phyloP scores from a whole-genome alignment of 352 stramenopile species.

The Pythium brachiatum region DNA sequence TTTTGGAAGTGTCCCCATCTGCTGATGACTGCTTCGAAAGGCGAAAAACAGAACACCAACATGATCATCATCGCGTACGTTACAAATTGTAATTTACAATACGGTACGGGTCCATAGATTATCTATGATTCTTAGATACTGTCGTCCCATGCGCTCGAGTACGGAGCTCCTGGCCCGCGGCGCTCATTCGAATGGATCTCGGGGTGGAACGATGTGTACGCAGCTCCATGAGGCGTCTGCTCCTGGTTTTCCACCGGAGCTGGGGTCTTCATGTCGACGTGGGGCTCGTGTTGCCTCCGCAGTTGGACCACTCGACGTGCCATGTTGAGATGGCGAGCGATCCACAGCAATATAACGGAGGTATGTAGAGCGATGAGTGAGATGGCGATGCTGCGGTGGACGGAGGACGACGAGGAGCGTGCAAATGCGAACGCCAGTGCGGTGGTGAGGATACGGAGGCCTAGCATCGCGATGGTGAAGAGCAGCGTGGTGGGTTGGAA shows the following conservation, averaged over 20 bases:
- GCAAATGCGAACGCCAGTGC: constrained; percentile 18
- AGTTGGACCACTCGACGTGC: neutral
- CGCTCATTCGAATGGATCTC: neutral
- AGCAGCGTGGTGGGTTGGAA: neutral
- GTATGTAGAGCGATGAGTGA: constrained; percentile 6
- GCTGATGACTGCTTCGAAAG: neutral
- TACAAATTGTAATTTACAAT: too few species aligned
- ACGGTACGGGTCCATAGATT: too few species aligned
- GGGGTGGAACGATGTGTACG: neutral
- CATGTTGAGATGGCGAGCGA: constrained; percentile 14
- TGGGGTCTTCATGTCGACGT: too few species aligned
- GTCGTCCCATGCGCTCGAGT: neutral
- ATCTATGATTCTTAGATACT: neutral
- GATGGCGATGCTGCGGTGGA: neutral
- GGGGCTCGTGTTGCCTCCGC: too few species aligned
- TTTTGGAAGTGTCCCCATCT: neutral
- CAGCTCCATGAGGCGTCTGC: neutral
- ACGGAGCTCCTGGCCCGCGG: neutral
- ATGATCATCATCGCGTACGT: too few species aligned
- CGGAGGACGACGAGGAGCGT: neutral
- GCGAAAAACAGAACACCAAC: neutral
- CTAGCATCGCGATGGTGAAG: neutral
- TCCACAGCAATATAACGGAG: constrained; percentile 11
- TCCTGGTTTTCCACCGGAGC: neutral
- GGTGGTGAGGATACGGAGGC: constrained; percentile 3